Conservation (phyloP, 176 grass and related monocot genomes). For the Cenchrus purpureus region DNA sequence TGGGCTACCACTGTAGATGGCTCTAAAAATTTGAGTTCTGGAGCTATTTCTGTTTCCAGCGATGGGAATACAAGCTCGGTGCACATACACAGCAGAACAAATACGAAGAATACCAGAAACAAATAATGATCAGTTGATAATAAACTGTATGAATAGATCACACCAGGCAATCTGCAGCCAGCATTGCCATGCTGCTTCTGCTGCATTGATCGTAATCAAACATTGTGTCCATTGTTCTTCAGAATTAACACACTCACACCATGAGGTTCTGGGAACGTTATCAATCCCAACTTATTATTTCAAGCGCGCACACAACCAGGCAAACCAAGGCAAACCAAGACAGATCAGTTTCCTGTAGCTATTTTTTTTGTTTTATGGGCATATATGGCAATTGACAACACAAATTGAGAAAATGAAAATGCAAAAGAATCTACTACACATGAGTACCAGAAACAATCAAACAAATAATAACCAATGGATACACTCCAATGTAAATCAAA, state of each 20-base stretch:
- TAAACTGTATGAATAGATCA: neutral
- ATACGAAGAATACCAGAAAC: neutral
- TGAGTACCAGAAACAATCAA: neutral
- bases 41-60: neutral
- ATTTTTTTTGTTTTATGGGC: too few species aligned
- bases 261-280: neutral
- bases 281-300: neutral
- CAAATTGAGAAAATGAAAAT: too few species aligned
- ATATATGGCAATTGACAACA: too few species aligned
- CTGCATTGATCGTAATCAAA: neutral
- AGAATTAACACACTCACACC: neutral
- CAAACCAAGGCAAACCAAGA: neutral
- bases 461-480: neutral
- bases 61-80: neutral
- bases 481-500: neutral
- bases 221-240: neutral
- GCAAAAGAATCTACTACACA: neutral
- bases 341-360: too few species aligned
- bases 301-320: neutral
- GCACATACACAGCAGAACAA: neutral
- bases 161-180: neutral
- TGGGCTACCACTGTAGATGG: neutral
- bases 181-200: neutral
- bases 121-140: neutral
- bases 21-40: neutral